Percentiles rank a stretch among this genome's conserved stretches.
phyloP scores from a whole-genome alignment of 352 stramenopile genomes.

The Phytophthora ramorum region DNA sequence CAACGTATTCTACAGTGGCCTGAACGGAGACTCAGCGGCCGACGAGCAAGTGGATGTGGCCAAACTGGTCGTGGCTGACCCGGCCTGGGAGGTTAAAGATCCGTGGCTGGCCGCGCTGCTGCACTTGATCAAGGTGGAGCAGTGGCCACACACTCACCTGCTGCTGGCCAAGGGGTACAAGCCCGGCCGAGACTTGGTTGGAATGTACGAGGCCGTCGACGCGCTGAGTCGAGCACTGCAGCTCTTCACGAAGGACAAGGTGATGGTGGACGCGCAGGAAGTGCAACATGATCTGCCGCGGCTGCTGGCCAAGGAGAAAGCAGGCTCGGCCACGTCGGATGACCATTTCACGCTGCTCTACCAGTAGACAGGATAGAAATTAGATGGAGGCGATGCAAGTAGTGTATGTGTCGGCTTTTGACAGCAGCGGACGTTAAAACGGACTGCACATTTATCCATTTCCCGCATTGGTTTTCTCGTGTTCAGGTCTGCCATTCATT shows the following conservation, averaged over 20 bases:
- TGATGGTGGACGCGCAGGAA: slow-evolving; percentile 47
- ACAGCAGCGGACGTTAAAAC: slow-evolving; percentile 12
- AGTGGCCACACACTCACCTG: slow-evolving; percentile 53
- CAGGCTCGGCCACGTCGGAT: slow-evolving; percentile 5
- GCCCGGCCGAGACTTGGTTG: slow-evolving; percentile 54
- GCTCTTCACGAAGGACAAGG: slow-evolving; percentile 35
- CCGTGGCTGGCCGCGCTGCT: slow-evolving; percentile 56
- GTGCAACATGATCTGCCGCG: slow-evolving; percentile 39
- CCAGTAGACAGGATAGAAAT: slow-evolving; percentile 38
- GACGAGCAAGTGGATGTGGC: slow-evolving; percentile 4
- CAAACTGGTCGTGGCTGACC: slow-evolving; percentile 32
- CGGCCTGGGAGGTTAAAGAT: slow-evolving; percentile 63
- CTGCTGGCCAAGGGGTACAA: slow-evolving; percentile 73
- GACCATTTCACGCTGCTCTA: slow-evolving; percentile 57
- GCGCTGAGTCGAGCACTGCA: slow-evolving; percentile 46
- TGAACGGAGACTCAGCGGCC: slow-evolving; percentile 22
- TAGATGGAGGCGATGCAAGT: slow-evolving; percentile 20
- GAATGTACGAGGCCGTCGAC: slow-evolving; percentile 59
- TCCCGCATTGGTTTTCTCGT: slow-evolving; percentile 29
- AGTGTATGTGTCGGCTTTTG: background rate
- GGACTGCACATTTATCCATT: slow-evolving; percentile 37
- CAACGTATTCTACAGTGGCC: slow-evolving; percentile 52
- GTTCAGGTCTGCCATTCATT: slow-evolving; percentile 42
- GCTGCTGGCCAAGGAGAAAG: slow-evolving; percentile 43
- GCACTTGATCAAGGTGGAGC: slow-evolving; percentile 62